Evolutionary conservation across 768 basidiomycete species (phyloP), one percentile per base, ranked within the genome.

Genomic region (Termitomyces sp.): DNA sequence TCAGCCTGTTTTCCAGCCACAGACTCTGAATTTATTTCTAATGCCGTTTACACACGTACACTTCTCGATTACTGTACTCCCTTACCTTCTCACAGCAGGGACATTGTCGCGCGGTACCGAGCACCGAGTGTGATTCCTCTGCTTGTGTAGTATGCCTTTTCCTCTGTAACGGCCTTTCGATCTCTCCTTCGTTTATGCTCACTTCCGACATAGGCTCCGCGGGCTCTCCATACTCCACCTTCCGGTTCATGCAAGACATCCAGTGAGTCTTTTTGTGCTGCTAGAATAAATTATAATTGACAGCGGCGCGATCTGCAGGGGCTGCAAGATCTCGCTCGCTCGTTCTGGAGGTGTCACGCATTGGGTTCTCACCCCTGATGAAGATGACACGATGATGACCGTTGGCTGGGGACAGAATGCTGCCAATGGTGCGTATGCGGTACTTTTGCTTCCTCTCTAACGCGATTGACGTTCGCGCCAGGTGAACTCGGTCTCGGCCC

Each of bases 331-430:
- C 29, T 71, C 73, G 22, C 74, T 80, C 7, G 86, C 86, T 1
- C 74, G 79, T 18, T 88, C 86, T 43, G 96, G 96, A 32, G 94
- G 94, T 18, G 92, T 94, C 16, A 94, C 94, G 0, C 91, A 96
- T 67, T 97, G 91, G 78, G 78, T 87, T 6, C 75, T 90, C 29
- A 82, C 88, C 0, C 79, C 84, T 3, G 92, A 94, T 49, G 87
- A 90, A 16, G 88, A 91, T 41, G 84, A 76, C 32, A 69, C 74
- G n/a, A 73, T 84, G 0, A 92, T 96, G 87, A 90, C 91, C 4
- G 86, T 96, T 29, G 87, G 85, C 4, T 92, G 87, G 79, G 90
- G 90, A 1, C 90, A 92, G 67, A 90, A 89, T 61, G 90, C 90
- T n/a, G 80, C 83, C n/a, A 90, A 92, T 64, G 88, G 89, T 86